Evolutionary conservation across 2,329 filamentous ascomycete species (phyloP), one percentile per base, ranked within the genome.

Genomic region (Amauroascus verrucosus): DNA sequence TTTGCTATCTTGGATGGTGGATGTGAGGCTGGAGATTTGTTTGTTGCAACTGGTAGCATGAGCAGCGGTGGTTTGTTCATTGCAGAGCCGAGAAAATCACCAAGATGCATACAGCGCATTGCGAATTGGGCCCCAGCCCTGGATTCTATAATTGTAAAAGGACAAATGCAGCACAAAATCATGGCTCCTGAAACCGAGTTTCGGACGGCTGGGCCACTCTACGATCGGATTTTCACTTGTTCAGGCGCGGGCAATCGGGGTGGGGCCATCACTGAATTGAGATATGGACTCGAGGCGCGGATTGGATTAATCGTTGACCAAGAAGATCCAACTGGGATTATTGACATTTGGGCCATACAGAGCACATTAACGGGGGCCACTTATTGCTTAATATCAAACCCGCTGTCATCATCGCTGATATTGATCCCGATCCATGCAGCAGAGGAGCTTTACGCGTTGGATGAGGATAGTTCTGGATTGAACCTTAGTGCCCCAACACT

Each of bases 11-110:
- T 72, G 16, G 73, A 75, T 54, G 75, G 86, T n/a, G 81, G 79
- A 46, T 79, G 81, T 57, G 72, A 77, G 33, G 81, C 79, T 54
- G 82, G 82, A 1, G 90, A 95, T 65, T 77, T 94, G n/a, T 72
- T 95, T 45, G 78, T 94, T 33, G 81, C 85, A 46, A 86, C 85
- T 3, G 89, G 91, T 0, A 83, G 86, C 59, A 85, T 84, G 51
- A 86, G 88, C 7, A 80, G 84, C 56, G 90, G 90, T 6, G 82
- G 84, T 0, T 76, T 93, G 5, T 91, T 85, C 73, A 81, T 82
- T 68, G 82, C 86, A 67, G 71, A 77, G 54, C 76, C 83, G 50
- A 77, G 81, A 58, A 70, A 78, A 56, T 67, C 76, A 24, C 76
- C 70, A 48, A 69, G 72, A 45, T 75, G 75, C 50, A 73, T 84